A percentile compares a stretch with the other conserved stretches of the same genome.
These are phyloP conservation scores for Boletus mariae DNA, from an alignment of 1,284 basidiomycete genomes.

Conservation along the genomic window DNA sequence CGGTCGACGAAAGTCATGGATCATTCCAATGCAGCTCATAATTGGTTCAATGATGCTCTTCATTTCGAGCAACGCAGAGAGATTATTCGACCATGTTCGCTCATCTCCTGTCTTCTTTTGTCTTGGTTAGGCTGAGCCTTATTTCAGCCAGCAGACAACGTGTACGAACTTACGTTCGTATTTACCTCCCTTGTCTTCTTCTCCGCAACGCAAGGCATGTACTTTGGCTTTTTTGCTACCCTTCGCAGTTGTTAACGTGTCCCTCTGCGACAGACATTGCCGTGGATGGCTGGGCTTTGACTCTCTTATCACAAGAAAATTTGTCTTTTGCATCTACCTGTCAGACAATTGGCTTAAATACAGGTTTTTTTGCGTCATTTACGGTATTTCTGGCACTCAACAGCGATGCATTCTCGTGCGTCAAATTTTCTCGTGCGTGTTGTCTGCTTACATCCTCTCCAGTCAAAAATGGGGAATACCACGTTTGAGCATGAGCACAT, in stretches of 20 bases:
- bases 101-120: background rate
- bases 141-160: slow-evolving; percentile 74
- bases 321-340: slow-evolving; percentile 97
- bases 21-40: slow-evolving; percentile 93
- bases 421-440: slow-evolving; percentile 13
- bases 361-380: slow-evolving; percentile 94
- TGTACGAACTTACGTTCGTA: slow-evolving; percentile 77
- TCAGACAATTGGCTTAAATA: slow-evolving; percentile 96
- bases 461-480: slow-evolving; percentile 85
- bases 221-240: background rate
- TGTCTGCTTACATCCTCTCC: slow-evolving; percentile 5
- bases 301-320: slow-evolving; percentile 92
- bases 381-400: slow-evolving; percentile 98
- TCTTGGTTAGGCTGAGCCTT: slow-evolving; percentile 14
- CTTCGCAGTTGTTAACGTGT: slow-evolving; percentile 5
- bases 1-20: slow-evolving; percentile 97
- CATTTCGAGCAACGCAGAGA: slow-evolving; percentile 79
- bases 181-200: slow-evolving; percentile 93
- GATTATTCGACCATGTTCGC: slow-evolving; percentile 78
- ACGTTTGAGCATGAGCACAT: slow-evolving; percentile 75
- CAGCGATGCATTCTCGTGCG: slow-evolving; percentile 87
- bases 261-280: slow-evolving; percentile 73
- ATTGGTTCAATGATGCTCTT: slow-evolving; percentile 88
- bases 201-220: slow-evolving; percentile 91
- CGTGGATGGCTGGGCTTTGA: slow-evolving; percentile 98